phyloP scores from a whole-genome alignment of 257 asterid species.

The Plantago elongata region DNA sequence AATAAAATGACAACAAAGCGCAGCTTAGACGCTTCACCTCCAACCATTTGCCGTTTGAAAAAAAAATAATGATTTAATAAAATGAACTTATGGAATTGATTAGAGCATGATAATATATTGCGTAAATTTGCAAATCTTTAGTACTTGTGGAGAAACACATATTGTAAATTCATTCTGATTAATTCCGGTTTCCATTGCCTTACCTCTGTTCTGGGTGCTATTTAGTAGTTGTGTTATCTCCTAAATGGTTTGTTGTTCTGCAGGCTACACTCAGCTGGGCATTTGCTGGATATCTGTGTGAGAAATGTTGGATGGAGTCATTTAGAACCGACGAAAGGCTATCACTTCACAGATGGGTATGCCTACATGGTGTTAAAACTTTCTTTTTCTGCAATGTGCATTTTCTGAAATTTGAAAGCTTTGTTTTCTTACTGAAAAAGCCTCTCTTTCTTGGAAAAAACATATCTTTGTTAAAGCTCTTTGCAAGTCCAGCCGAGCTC shows the following conservation, averaged over 20 bases:
- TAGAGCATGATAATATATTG: neutral
- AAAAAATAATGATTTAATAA: no score
- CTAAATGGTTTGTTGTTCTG: neutral
- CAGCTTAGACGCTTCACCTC: no score
- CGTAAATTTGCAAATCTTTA: neutral
- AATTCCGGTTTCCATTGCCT: neutral
- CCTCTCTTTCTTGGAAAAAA: no score
- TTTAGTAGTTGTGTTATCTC: neutral
- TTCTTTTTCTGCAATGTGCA: no score
- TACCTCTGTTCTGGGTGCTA: no score
- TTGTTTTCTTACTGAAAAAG: no score
- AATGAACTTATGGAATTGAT: neutral
- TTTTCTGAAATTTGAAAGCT: no score
- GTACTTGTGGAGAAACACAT: no score
- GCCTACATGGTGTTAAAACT: slow-evolving; percentile 6
- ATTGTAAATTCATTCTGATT: neutral
- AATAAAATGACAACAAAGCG: no score
- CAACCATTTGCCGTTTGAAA: no score
- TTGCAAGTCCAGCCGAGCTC: no score
- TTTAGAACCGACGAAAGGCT: slow-evolving; percentile 62
- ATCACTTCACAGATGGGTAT: slow-evolving; percentile 83
- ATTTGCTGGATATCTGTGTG: slow-evolving; percentile 73
- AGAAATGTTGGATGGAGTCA: slow-evolving; percentile 66
- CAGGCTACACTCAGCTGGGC: slow-evolving; percentile 89
- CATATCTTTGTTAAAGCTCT: no score